Evolutionary conservation across 2,329 filamentous ascomycete species (phyloP), one percentile per base, ranked within the genome.

Genomic region (Xylaria sp.): DNA sequence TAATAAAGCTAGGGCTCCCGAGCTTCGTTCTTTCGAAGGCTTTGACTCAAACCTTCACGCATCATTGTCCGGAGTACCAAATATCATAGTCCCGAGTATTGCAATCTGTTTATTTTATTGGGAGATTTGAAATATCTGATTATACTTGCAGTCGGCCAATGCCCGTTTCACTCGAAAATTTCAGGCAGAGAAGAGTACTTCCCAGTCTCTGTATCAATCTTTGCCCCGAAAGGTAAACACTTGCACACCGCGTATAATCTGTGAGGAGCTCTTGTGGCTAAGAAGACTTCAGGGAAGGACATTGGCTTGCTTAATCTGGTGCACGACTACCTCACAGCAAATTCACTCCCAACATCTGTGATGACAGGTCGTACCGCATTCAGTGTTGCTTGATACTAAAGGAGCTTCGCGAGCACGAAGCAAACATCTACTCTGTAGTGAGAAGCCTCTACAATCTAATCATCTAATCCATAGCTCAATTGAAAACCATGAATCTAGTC

Each of bases 281-380:
- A 62, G 0, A 54, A 3, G 32, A 16, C n/a, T 37, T 18, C 3
- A 62, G 60, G 60, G 23, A 62, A 54, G 35, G 50, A 62, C 25
- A 62, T 62, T 32, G 60, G 48, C 35, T 54, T 62, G 35, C 60
- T 62, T 32, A 54, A 25, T 35, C 60, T 62, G 8, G 60, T 62
- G 13, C 32, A 62, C 23, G 48, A 62, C 18, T 62, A 62, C 23
- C 2, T 62, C 35, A 54, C 16, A 29, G 48, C 48, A 32, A 62
- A 62, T 54, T 53, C 60, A 42, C 60, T 62, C 23, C 60, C 60
- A 21, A 29, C 32, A 32, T 62, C 60, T 32, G 60, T 62, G 6
- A 42, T 32, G 35, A 62, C 60, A 1, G 50, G 60, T 25, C 25
- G 35, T 44, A 54, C 48, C 35, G 50, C 60, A 54, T 62, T 62